A percentile compares a stretch with the other conserved stretches of the same genome.
phyloP scores from a whole-genome alignment of 495 filamentous ascomycete species.

The Talaromyces proteolyticus region DNA sequence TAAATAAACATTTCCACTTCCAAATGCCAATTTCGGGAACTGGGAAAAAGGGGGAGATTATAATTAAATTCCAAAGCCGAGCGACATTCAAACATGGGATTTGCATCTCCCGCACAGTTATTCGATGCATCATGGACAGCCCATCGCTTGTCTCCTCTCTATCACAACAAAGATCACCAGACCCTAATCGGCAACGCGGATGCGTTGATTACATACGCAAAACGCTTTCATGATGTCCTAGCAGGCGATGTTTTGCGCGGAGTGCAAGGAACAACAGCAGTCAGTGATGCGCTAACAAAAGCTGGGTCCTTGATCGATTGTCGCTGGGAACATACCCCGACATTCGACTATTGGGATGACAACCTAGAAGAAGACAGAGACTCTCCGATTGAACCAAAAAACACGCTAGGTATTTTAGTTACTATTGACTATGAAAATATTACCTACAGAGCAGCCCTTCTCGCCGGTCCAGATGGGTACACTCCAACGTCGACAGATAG shows the following conservation, averaged over 20 bases:
- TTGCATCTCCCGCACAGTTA: conserved; percentile 20
- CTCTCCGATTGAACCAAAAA: neutral
- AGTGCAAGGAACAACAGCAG: conserved; percentile 18
- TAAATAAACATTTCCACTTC: neutral
- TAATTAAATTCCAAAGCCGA: neutral
- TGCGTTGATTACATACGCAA: conserved; percentile 42
- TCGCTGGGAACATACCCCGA: conserved; percentile 37
- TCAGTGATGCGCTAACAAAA: conserved; percentile 30
- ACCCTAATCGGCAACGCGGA: conserved; percentile 26
- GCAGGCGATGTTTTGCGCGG: conserved; percentile 44
- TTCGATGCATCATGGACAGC: conserved; percentile 51
- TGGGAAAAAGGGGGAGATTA: neutral
- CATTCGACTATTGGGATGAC: conserved; percentile 10
- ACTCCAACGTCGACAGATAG: neutral
- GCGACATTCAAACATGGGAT: neutral
- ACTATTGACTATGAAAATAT: conserved; percentile 45
- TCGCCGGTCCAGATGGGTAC: conserved; percentile 16
- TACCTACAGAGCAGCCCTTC: conserved; percentile 40
- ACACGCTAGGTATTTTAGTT: conserved; percentile 32
- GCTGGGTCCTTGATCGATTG: conserved; percentile 41
- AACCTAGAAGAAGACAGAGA: conserved; percentile 13
- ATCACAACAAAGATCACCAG: conserved; percentile 36
- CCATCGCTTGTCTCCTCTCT: conserved; percentile 51
- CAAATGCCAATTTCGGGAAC: neutral
- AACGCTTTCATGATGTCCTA: conserved; percentile 45